These are phyloP conservation scores for Ochromonadaceae sp. DNA, from an alignment of 352 stramenopile species.

Conservation along the genomic window DNA sequence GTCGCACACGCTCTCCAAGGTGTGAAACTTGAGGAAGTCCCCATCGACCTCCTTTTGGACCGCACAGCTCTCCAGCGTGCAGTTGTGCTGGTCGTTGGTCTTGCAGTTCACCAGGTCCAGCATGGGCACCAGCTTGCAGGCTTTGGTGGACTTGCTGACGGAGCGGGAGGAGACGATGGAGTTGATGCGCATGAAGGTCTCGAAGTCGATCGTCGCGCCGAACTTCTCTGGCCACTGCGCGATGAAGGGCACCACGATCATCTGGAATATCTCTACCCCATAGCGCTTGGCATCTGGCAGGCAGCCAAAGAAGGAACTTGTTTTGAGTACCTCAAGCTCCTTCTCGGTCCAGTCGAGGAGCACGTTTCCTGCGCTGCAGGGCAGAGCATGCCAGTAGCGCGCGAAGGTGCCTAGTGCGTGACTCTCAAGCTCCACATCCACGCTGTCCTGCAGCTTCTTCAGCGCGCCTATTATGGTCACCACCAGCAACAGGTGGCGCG, in stretches of 20 bases:
- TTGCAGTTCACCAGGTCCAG: conserved; percentile 9
- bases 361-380: background rate
- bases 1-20: background rate
- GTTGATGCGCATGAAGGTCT: background rate
- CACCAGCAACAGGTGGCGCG: background rate
- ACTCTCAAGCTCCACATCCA: background rate
- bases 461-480: background rate
- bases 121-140: background rate
- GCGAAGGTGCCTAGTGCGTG: no score
- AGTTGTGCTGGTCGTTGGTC: conserved; percentile 3
- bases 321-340: background rate
- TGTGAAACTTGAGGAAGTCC: background rate
- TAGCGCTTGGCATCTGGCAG: background rate
- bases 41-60: background rate
- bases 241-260: conserved; percentile 3
- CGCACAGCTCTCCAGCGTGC: background rate
- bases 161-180: background rate
- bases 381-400: conserved; percentile 1
- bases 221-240: background rate
- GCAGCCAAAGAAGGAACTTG: conserved; percentile 3
- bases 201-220: background rate
- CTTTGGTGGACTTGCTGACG: no score
- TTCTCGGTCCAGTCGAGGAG: background rate
- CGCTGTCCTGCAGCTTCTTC: background rate
- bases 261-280: background rate